Base-by-base conservation (phyloP, 73 alveolate species). In the Strombidium stylifer region DNA sequence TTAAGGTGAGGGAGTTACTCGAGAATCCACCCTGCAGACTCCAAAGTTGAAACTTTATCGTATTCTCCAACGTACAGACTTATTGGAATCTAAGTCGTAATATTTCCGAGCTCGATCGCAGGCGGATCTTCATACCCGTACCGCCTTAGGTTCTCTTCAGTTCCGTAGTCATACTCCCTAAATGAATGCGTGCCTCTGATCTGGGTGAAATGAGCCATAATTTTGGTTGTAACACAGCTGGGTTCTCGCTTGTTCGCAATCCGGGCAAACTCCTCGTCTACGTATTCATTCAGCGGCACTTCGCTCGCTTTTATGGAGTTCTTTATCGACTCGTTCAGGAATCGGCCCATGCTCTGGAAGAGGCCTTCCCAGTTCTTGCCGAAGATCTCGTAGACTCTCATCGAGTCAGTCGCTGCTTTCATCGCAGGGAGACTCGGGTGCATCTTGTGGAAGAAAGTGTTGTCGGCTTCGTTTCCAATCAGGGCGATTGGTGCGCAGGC, bases 41-140 rank as follows among this genome's bases (percentile, higher is more conserved):
- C n/a, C n/a, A n/a, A n/a, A n/a, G n/a, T n/a, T n/a, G n/a, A n/a
- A n/a, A n/a, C n/a, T n/a, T n/a, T n/a, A n/a, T n/a, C n/a, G n/a
- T n/a, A n/a, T n/a, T n/a, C n/a, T n/a, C n/a, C n/a, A n/a, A n/a
- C n/a, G n/a, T n/a, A n/a, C n/a, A n/a, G n/a, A n/a, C n/a, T n/a
- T n/a, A n/a, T n/a, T n/a, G n/a, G n/a, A n/a, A n/a, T n/a, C n/a
- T n/a, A n/a, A n/a, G n/a, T n/a, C n/a, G n/a, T n/a, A n/a, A 76
- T 52, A 25, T 42, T 40, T 30, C 42, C 28, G 20, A 76, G 47
- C 26, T 70, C 62, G 28, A 60, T 37, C 35, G 15, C n/a, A 2
- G 98, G 97, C 42, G 97, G 94, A 0, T 27, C 26, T 51, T 72
- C 74, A 18, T 53, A 40, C 8, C 97, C 98, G 75, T 96, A 96